These are phyloP conservation scores for Bipolaris sorokiniana DNA, from an alignment of 2,329 filamentous ascomycete genomes.

Conservation along the genomic window DNA sequence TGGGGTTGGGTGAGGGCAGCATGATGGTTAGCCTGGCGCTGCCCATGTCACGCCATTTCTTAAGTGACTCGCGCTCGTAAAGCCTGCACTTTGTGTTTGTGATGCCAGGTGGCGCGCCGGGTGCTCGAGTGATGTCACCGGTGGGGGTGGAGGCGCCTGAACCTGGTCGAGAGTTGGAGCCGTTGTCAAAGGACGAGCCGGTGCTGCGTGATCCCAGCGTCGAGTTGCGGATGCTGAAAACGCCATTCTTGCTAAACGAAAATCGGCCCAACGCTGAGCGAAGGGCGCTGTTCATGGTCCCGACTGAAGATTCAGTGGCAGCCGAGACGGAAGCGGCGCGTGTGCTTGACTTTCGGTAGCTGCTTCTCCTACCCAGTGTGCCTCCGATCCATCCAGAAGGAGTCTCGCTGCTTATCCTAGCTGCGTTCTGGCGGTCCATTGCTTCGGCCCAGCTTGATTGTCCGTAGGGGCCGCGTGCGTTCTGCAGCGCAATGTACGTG, in stretches of 20 bases:
- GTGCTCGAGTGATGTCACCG: conserved; percentile 33
- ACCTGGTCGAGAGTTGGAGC: conserved; percentile 42
- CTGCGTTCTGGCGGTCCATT: conserved; percentile 59
- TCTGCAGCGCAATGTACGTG: conserved; percentile 80
- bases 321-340: conserved; percentile 64
- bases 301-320: conserved; percentile 75
- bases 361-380: conserved; percentile 59
- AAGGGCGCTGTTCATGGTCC: conserved; percentile 79
- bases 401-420: conserved; percentile 44
- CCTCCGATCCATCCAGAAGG: conserved; percentile 58
- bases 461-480: conserved; percentile 67
- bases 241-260: conserved; percentile 68
- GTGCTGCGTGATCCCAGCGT: conserved; percentile 68
- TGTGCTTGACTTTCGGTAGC: conserved; percentile 60
- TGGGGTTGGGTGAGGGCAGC: conserved; percentile 67
- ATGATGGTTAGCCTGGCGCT: conserved; percentile 83
- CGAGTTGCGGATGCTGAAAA: conserved; percentile 84
- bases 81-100: conserved; percentile 85
- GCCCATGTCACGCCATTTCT: conserved; percentile 91
- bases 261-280: conserved; percentile 73
- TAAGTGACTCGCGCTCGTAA: conserved; percentile 74
- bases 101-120: conserved; percentile 65
- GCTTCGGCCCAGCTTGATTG: conserved; percentile 56
- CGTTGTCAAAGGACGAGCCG: conserved; percentile 57
- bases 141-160: conserved; percentile 45